phyloP scores from a whole-genome alignment of 1,284 basidiomycete genomes.

The Irpex sp. region DNA sequence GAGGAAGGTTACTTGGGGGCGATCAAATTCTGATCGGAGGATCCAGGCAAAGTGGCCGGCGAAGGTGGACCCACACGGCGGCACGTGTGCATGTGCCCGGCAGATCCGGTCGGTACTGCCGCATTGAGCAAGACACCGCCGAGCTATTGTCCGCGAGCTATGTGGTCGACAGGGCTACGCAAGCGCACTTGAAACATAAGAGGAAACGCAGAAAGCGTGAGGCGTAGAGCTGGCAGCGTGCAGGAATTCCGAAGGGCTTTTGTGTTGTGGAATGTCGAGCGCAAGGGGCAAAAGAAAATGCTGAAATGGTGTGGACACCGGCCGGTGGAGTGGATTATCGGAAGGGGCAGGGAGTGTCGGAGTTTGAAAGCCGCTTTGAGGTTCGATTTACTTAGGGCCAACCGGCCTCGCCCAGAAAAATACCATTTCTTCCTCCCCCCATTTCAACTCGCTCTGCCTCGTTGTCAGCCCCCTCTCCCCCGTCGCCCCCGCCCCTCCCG shows the following conservation, averaged over 20 bases:
- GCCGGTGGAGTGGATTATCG: conserved; percentile 2
- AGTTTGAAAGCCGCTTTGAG: background rate
- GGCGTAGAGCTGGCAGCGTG: background rate
- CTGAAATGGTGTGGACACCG: conserved; percentile 1
- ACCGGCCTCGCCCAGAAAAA: background rate
- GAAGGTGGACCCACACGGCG: background rate
- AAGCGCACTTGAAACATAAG: background rate
- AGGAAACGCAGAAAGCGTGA: background rate
- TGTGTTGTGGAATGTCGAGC: background rate
- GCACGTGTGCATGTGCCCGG: background rate
- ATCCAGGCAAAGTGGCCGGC: background rate
- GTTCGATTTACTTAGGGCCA: background rate
- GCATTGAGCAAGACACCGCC: background rate
- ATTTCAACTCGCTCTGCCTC: conserved; percentile 24
- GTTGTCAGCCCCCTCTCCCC: conserved; percentile 23
- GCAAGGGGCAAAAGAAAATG: background rate
- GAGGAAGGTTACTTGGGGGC: background rate
- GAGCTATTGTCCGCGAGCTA: background rate
- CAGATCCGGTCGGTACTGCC: background rate
- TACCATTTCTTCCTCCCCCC: conserved; percentile 7
- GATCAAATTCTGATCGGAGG: background rate
- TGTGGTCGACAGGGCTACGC: background rate
- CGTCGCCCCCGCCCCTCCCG: conserved; percentile 22
- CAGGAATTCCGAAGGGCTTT: background rate
- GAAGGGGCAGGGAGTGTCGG: background rate